A percentile compares a stretch with the other conserved stretches of the same genome.
These are phyloP conservation scores for Annona cherimola DNA, from an alignment of 164 flowering plant genomes.

Conservation along the genomic window DNA sequence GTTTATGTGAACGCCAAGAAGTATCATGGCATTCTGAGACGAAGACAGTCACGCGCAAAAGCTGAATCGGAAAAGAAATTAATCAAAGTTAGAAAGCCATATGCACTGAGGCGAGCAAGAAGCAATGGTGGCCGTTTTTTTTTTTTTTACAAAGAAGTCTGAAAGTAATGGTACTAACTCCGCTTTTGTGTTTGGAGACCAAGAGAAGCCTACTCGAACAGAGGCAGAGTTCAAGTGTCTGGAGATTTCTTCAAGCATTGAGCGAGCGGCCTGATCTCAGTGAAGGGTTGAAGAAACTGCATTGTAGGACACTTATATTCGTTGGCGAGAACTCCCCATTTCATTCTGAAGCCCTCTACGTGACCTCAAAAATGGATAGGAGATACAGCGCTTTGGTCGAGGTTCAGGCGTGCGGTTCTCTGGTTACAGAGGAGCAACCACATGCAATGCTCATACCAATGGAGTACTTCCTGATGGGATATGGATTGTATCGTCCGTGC, in stretches of 20 bases:
- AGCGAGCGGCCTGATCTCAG: too few relatives aligned
- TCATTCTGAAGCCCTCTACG: slow-evolving; percentile 76
- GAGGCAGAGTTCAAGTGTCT: slow-evolving; percentile 67
- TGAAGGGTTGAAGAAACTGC: too few relatives aligned
- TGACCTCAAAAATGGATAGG: slow-evolving; percentile 70
- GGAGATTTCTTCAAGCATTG: too few relatives aligned
- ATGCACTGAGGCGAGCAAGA: too few relatives aligned
- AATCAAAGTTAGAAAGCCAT: slow-evolving; percentile 72
- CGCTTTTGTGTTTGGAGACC: slow-evolving; percentile 78
- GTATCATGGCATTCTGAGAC: slow-evolving; percentile 78
- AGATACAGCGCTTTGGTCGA: slow-evolving; percentile 88
- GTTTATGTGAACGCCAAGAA: slow-evolving; percentile 97
- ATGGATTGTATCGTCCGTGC: slow-evolving; percentile 65
- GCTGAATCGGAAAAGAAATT: slow-evolving; percentile 85
- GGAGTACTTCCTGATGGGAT: slow-evolving; percentile 94
- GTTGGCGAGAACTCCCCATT: slow-evolving; percentile 86
- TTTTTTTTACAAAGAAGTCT: too few relatives aligned
- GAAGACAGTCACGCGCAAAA: slow-evolving; percentile 93
- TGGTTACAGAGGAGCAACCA: slow-evolving; percentile 98
- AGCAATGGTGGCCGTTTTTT: too few relatives aligned
- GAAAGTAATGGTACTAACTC: slow-evolving; percentile 79
- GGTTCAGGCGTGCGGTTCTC: slow-evolving; percentile 95
- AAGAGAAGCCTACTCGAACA: slow-evolving; percentile 85
- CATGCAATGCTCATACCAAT: slow-evolving; percentile 94
- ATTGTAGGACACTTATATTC: slow-evolving; percentile 80